Percentiles rank a stretch among this genome's conserved stretches.
These are phyloP conservation scores for Elsinoe perseae DNA, from an alignment of 2,329 filamentous ascomycete species.

Conservation along the genomic window DNA sequence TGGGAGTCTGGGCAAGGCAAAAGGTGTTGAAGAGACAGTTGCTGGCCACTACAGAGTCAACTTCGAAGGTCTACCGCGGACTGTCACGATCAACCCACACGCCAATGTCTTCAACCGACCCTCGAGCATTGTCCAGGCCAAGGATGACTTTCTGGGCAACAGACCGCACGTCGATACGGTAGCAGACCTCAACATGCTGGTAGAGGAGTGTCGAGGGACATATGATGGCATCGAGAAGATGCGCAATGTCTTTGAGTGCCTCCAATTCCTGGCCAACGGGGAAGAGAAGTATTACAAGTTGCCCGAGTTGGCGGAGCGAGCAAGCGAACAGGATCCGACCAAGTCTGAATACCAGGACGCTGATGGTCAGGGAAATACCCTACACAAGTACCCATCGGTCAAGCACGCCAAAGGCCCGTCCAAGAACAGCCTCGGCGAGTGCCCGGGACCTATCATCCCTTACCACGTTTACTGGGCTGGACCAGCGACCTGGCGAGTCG, in stretches of 20 bases:
- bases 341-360: constrained; percentile 37
- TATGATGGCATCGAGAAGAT: constrained; percentile 49
- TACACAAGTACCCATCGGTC: constrained; percentile 32
- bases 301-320: constrained; percentile 35
- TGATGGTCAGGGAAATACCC: constrained; percentile 36
- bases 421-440: constrained; percentile 40
- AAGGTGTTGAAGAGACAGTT: constrained; percentile 34
- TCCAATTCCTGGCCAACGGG: constrained; percentile 43
- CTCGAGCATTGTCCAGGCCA: constrained; percentile 41
- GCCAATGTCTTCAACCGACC: constrained; percentile 50
- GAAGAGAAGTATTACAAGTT: constrained; percentile 45
- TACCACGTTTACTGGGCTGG: constrained; percentile 53
- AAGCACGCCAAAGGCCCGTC: constrained; percentile 32
- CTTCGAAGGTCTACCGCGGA: constrained; percentile 35
- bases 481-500: constrained; percentile 49
- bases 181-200: constrained; percentile 45
- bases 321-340: constrained; percentile 36
- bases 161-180: constrained; percentile 47
- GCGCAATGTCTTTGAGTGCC: constrained; percentile 46
- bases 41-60: constrained; percentile 35
- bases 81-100: constrained; percentile 43
- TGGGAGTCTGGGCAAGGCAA: constrained; percentile 17
- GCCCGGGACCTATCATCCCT: constrained; percentile 48
- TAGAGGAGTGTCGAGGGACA: constrained; percentile 47
- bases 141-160: constrained; percentile 46